Base-by-base conservation (phyloP, 75 land plant genomes). In the Pinus tabuliformis region DNA sequence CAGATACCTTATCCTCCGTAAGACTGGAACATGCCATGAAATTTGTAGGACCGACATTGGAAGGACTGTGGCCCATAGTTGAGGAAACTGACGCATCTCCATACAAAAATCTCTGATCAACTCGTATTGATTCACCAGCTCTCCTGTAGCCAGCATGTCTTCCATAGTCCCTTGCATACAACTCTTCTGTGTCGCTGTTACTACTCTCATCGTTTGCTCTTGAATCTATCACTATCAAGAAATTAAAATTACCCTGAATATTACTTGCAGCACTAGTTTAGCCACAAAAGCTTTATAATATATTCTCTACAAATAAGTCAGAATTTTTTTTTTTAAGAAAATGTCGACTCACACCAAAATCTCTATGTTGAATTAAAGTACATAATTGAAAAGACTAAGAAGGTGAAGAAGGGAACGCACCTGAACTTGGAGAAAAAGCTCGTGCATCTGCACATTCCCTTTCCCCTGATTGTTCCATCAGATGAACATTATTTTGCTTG, bases 131-230 rank as follows among this genome's bases (percentile, higher is more conserved):
- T 20, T 20, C 42, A 9, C 72, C 72, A 5, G 21, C n/a, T 42
- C 42, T 68, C 72, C n/a, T 68, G 11, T 42, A 42, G 72, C 72
- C 72, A 68, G 52, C 72, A 68, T 42, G 49, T 68, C 72, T 42
- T 39, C 72, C 49, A 68, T n/a, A 30, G 49, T 68, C 49, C 9
- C 42, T 45, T 68, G 72, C 72, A 68, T 68, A 68, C 72, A 68
- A 68, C 72, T 68, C 72, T 18, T 68, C 72, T 68, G 72, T 68
- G 12, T 68, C 72, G 42, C 72, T 68, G n/a, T 37, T 68, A 68
- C 72, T 68, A 68, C 72, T 68, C 42, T 68, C 72, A 45, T 68
- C 72, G n/a, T 68, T 68, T n/a, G 52, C 72, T 68, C 72, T 68
- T 11, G 72, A 68, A 45, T 68, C 72, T 45, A 68, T 68, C 72